phyloP scores from a whole-genome alignment of 176 grass and related monocot genomes.

The Zea luxurians region DNA sequence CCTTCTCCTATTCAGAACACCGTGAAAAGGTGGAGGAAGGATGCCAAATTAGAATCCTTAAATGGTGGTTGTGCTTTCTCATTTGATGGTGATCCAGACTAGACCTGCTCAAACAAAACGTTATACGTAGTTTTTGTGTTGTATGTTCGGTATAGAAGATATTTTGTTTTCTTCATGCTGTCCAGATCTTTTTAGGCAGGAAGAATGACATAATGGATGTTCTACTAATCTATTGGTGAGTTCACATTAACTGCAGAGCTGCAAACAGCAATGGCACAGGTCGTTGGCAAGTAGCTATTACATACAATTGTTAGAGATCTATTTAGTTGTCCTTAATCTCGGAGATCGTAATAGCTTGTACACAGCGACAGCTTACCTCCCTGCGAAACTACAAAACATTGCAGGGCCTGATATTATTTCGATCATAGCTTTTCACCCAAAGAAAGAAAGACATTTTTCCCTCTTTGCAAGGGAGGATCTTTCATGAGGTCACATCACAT shows the following conservation, averaged over 20 bases:
- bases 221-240: not conserved
- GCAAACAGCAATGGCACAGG: not conserved
- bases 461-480: not conserved
- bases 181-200: slow-evolving; percentile 20
- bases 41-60: slow-evolving; percentile 60
- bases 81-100: slow-evolving; percentile 52
- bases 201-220: slow-evolving; percentile 13
- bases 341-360: not conserved
- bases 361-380: not conserved
- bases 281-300: not conserved
- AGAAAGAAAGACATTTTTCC: not conserved
- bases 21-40: slow-evolving; percentile 87
- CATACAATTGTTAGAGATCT: not conserved
- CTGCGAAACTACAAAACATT: not conserved
- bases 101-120: slow-evolving; percentile 43
- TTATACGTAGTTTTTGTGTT: slow-evolving; percentile 51
- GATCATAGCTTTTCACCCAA: not conserved
- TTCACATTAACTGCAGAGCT: slow-evolving; percentile 4
- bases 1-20: slow-evolving; percentile 62
- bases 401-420: slow-evolving; percentile 2
- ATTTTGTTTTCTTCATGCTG: not conserved
- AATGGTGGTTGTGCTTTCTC: slow-evolving; percentile 44
- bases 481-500: not conserved
- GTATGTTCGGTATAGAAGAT: slow-evolving; percentile 62
- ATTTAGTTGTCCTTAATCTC: not conserved